Conservation (phyloP, 805 yeast genomes). For the Kodamaea jinghongensis region DNA sequence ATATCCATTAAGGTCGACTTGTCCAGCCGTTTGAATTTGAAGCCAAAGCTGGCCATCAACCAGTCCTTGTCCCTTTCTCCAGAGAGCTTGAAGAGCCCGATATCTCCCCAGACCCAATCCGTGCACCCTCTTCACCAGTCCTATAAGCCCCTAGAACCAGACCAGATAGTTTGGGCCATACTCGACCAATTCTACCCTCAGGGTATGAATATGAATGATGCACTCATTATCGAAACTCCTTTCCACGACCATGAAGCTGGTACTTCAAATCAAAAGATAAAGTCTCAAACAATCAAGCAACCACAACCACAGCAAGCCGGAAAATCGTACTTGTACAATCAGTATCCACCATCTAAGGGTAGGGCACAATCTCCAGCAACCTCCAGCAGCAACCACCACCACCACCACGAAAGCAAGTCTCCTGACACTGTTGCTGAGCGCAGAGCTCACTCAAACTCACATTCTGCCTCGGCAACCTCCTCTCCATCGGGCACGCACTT, state of each 20-base stretch:
- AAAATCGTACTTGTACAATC: conserved; percentile 4
- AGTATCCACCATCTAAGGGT: conserved; percentile 3
- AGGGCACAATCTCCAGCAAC: conserved; percentile 6
- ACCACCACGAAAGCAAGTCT: conserved; percentile 3
- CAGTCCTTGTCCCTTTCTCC: conserved; percentile 13
- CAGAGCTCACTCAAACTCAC: conserved; percentile 35
- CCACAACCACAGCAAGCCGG: conserved; percentile 10
- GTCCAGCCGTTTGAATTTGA: conserved; percentile 7
- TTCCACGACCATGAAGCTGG: conserved; percentile 6
- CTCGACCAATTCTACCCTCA: conserved; percentile 59
- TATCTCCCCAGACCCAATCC: not conserved
- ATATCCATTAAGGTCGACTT: conserved; percentile 39
- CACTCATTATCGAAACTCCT: conserved; percentile 57
- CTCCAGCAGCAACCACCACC: not conserved
- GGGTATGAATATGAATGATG: conserved; percentile 68
- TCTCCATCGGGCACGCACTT: conserved; percentile 6
- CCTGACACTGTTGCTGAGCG: conserved; percentile 20
- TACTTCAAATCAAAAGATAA: conserved; percentile 2
- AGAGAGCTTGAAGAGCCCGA: conserved; percentile 10
- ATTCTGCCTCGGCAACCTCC: conserved; percentile 17
- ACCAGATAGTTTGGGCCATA: conserved; percentile 54
- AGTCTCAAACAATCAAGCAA: conserved; percentile 9
- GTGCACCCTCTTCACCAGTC: conserved; percentile 1
- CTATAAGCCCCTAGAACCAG: conserved; percentile 49
- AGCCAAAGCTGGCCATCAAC: not conserved